Base-by-base conservation (phyloP, 2,329 filamentous ascomycete species). In the Neonectria magnoliae region DNA sequence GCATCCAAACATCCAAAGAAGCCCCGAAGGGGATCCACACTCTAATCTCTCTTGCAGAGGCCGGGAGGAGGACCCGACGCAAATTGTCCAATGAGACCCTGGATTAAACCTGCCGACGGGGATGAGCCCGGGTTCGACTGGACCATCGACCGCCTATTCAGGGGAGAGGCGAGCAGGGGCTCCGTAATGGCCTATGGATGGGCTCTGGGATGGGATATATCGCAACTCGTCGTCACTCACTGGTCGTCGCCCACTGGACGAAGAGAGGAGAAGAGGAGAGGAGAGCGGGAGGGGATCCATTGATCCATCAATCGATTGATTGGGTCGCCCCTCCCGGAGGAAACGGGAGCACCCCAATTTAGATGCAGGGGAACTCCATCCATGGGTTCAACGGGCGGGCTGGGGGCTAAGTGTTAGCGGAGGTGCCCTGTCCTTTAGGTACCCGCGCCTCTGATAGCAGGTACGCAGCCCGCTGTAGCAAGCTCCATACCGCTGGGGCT, bases 11-110 rank as follows among this genome's bases (percentile, higher is more conserved):
- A 38, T 38, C 36, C 36, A 38, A 33, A 62, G 50, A 33, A 36
- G 45, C 48, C 18, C 48, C 20, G 27, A 27, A 5, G 14, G 31
- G 31, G 57, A 53, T 53, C 62, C 62, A 64, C 62, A 64, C 52
- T 42, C 20, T 57, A 64, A 64, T 64, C 62, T 64, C 62, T 64
- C 62, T 64, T 64, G 57, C 51, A 20, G 60, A 54, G 56, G 44
- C 44, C 47, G 53, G 51, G 45, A 61, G 22, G 50, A 27, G 38
- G 38, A 50, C 29, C 57, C 33, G 41, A 60, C 48, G 61, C 50
- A 48, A 55, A 42, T 55, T 36, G 51, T 58, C 61, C 61, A 63
- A 63, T 63, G 45, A 44, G 42, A 25, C 27, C 51, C 55, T 47
- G 57, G 57, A 57, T 52, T 20, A 47, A 51, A 53, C 25, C 60